phyloP scores from a whole-genome alignment of 805 yeast genomes.

The Metschnikowia kofuensis region DNA sequence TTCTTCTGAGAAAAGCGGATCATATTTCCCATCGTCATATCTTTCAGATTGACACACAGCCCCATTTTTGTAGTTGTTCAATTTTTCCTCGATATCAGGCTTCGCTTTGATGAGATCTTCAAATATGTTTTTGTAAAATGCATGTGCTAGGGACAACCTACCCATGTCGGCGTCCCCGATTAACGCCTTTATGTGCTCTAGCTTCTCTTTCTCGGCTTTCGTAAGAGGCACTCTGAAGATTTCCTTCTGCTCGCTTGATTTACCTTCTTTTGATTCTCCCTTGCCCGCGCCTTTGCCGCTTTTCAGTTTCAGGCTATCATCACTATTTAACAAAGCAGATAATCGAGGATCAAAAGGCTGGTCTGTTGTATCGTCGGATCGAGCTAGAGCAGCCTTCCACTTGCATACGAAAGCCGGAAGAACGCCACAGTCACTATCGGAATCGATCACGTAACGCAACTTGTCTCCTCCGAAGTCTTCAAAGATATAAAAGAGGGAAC shows the following conservation, averaged over 20 bases:
- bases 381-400: not conserved
- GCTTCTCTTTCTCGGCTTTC: slow-evolving; percentile 6
- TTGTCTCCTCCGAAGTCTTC: slow-evolving; percentile 4
- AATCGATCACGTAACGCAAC: slow-evolving; percentile 3
- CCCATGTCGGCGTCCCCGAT: slow-evolving; percentile 5
- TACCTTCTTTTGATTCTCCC: not conserved
- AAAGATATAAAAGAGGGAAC: slow-evolving; percentile 10
- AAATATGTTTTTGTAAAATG: slow-evolving; percentile 43
- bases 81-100: slow-evolving; percentile 40
- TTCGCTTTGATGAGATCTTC: slow-evolving; percentile 37
- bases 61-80: slow-evolving; percentile 41
- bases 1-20: slow-evolving; percentile 46
- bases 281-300: not conserved
- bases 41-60: slow-evolving; percentile 20
- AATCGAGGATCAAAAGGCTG: slow-evolving; percentile 5
- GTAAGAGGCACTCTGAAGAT: not conserved
- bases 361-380: not conserved
- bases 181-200: slow-evolving; percentile 13
- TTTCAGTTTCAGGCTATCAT: not conserved
- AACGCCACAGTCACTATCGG: slow-evolving; percentile 4
- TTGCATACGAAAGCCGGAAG: slow-evolving; percentile 14
- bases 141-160: slow-evolving; percentile 31
- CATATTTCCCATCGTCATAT: slow-evolving; percentile 34
- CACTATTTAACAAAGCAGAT: not conserved
- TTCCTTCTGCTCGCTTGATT: not conserved